Conservation (phyloP, 2,329 filamentous ascomycete species). For the Hypoxylon rubiginosum region DNA sequence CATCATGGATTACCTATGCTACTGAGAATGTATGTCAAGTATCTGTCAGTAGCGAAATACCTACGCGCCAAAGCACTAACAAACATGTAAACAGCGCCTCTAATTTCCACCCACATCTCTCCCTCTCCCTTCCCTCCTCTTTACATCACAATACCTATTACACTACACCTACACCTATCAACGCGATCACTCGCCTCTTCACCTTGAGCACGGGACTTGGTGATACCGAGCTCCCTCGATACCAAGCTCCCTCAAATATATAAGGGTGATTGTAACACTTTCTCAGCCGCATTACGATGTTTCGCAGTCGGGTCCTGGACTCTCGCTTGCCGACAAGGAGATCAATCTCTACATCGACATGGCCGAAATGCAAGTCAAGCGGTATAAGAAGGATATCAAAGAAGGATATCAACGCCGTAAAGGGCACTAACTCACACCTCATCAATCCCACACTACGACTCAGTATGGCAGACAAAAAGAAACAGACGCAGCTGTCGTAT, state of each 20-base stretch:
- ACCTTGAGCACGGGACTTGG: no score
- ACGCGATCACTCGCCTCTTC: no score
- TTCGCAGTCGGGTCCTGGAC: no score
- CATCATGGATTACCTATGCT: neutral
- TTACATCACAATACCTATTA: neutral
- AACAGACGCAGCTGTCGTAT: no score
- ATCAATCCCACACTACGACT: no score
- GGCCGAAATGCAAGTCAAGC: constrained; percentile 99
- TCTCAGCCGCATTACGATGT: no score
- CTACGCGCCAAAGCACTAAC: neutral
- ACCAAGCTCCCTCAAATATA: no score
- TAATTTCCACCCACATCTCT: neutral
- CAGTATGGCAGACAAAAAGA: no score
- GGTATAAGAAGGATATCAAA: constrained; percentile 99
- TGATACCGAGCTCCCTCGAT: no score
- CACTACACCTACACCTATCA: no score
- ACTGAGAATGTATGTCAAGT: neutral
- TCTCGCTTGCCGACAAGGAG: no score
- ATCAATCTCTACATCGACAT: constrained; percentile 97
- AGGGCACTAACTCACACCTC: constrained; percentile 72
- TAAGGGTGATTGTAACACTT: no score
- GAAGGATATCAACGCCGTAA: constrained; percentile 98
- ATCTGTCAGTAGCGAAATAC: neutral
- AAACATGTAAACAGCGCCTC: neutral
- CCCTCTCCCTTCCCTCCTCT: neutral